These are phyloP conservation scores for Yamadazyma mexicana DNA, from an alignment of 1,139 yeast genomes.

Conservation along the genomic window DNA sequence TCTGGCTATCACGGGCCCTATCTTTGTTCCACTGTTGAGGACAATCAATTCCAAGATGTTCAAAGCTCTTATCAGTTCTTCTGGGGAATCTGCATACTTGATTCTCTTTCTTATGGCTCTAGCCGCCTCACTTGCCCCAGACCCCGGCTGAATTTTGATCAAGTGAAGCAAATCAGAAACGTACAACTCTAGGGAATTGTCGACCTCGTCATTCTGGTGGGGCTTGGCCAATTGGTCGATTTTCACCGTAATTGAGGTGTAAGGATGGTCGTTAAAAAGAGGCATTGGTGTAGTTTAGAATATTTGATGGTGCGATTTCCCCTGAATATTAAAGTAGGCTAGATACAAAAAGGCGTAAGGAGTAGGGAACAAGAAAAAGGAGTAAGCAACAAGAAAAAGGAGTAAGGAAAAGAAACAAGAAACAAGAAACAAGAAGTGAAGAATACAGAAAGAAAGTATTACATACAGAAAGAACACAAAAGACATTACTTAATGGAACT, in stretches of 20 bases:
- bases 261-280: conserved; percentile 40
- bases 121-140: conserved; percentile 79
- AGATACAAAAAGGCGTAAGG: neutral
- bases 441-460: neutral
- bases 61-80: conserved; percentile 66
- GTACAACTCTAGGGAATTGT: conserved; percentile 36
- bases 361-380: neutral
- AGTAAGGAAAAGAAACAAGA: neutral
- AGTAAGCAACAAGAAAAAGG: neutral
- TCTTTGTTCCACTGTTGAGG: conserved; percentile 64
- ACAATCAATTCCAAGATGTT: conserved; percentile 72
- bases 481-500: too few relatives aligned
- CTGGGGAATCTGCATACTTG: conserved; percentile 69
- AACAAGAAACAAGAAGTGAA: neutral
- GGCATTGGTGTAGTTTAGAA: conserved; percentile 41
- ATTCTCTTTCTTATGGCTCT: conserved; percentile 84
- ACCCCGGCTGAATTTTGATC: conserved; percentile 36
- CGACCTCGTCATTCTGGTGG: conserved; percentile 32
- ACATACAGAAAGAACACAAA: neutral
- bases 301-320: too few relatives aligned
- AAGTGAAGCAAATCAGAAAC: conserved; percentile 39
- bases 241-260: conserved; percentile 46
- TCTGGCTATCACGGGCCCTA: conserved; percentile 55
- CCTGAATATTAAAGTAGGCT: too few relatives aligned
- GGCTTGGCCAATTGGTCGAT: conserved; percentile 43